phyloP scores from a whole-genome alignment of 75 land plant species.

The Adiantum capillusveneris region DNA sequence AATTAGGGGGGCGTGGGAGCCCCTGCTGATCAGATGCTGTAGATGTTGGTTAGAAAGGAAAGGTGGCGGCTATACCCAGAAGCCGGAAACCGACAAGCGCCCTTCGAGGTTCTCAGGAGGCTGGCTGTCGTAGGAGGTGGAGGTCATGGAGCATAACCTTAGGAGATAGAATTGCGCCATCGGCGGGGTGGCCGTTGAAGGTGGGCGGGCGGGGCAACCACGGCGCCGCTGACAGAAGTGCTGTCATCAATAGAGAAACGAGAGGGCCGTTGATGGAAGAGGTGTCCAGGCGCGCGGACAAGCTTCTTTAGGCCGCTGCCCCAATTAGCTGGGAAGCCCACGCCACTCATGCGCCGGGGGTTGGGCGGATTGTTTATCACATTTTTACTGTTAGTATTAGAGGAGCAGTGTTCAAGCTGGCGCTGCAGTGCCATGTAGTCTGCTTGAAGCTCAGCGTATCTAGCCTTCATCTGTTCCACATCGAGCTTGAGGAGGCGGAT shows the following conservation, averaged over 20 bases:
- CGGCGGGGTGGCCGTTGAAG: neutral
- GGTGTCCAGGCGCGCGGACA: too few species aligned
- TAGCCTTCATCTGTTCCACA: constrained; percentile 68
- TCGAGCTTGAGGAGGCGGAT: constrained; percentile 74
- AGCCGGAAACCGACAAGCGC: too few species aligned
- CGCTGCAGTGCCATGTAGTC: constrained; percentile 51
- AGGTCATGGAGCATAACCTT: too few species aligned
- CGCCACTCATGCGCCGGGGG: constrained; percentile 3
- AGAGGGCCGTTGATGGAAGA: neutral
- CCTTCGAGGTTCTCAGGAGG: too few species aligned
- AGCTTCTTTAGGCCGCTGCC: neutral
- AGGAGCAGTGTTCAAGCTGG: constrained; percentile 23
- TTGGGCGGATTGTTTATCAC: neutral
- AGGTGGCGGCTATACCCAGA: too few species aligned
- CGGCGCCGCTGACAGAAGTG: neutral
- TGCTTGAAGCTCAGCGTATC: constrained; percentile 67
- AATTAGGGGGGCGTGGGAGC: too few species aligned
- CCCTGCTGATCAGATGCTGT: too few species aligned
- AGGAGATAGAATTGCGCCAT: constrained; percentile 1
- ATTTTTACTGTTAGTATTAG: neutral
- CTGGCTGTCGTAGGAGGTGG: too few species aligned
- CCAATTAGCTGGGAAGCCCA: neutral
- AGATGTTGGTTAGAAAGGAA: too few species aligned
- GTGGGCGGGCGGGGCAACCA: neutral
- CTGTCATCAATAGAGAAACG: neutral